A percentile compares a stretch with the other conserved stretches of the same genome.
Conservation (phyloP, 2,329 filamentous ascomycete genomes). For the Niveomyces coronatus region DNA sequence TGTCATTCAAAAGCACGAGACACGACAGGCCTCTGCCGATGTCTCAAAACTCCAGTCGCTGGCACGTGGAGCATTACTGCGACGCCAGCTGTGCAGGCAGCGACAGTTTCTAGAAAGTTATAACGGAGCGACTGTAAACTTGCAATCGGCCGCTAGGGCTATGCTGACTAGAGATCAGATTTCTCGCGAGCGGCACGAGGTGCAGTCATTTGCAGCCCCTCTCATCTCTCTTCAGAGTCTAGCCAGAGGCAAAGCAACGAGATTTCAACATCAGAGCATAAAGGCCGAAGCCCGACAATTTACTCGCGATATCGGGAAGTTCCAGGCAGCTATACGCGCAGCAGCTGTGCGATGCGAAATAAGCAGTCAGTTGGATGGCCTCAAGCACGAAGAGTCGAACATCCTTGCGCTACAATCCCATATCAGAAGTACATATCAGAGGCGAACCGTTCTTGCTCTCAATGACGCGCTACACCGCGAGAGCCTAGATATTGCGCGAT, state of each 20-base stretch:
- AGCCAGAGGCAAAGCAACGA: conserved; percentile 37
- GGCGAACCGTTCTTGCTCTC: conserved; percentile 38
- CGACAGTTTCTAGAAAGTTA: conserved; percentile 41
- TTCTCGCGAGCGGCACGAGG: conserved; percentile 37
- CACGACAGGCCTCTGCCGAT: conserved; percentile 37
- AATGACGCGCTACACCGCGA: conserved; percentile 48
- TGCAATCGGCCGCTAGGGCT: conserved; percentile 60
- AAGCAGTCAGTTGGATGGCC: conserved; percentile 33
- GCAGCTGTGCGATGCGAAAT: conserved; percentile 43
- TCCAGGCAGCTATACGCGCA: conserved; percentile 45
- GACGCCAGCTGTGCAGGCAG: conserved; percentile 45
- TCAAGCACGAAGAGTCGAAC: conserved; percentile 35
- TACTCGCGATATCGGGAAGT: conserved; percentile 29
- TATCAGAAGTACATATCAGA: conserved; percentile 51
- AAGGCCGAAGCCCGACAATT: conserved; percentile 39
- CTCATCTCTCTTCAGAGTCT: conserved; percentile 36
- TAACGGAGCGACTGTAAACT: conserved; percentile 36
- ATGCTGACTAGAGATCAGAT: conserved; percentile 47
- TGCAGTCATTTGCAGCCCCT: conserved; percentile 37
- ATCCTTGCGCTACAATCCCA: conserved; percentile 46
- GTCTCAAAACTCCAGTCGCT: conserved; percentile 54
- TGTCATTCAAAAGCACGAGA: conserved; percentile 44
- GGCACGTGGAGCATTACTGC: conserved; percentile 55
- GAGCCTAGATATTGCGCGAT: conserved; percentile 41
- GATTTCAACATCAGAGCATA: conserved; percentile 33